These are phyloP conservation scores for Pichia pseudocactophila DNA, from an alignment of 805 yeast genomes.

Conservation along the genomic window DNA sequence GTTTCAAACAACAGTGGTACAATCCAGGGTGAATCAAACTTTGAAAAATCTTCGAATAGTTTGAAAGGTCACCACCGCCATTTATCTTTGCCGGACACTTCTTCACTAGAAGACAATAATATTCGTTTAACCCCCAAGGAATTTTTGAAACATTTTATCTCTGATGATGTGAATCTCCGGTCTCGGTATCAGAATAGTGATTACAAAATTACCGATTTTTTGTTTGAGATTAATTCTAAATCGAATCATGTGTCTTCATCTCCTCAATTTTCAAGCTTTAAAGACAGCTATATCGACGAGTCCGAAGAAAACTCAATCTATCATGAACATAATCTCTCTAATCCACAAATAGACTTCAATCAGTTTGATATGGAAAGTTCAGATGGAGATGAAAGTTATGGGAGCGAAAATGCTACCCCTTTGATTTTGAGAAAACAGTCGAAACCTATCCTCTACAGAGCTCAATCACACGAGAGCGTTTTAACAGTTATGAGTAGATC, in stretches of 20 bases:
- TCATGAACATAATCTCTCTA: neutral
- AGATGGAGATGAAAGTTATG: slow-evolving; percentile 19
- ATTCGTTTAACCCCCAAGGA: slow-evolving; percentile 9
- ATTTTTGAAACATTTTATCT: slow-evolving; percentile 24
- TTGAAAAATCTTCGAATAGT: neutral
- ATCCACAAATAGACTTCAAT: no score
- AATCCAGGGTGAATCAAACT: neutral
- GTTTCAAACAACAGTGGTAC: neutral
- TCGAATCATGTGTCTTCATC: slow-evolving; percentile 12
- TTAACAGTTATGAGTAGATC: slow-evolving; percentile 12
- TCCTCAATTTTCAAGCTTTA: slow-evolving; percentile 15
- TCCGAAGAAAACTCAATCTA: neutral
- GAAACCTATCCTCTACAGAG: slow-evolving; percentile 10
- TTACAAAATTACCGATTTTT: neutral
- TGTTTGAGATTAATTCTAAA: neutral
- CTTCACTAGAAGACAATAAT: slow-evolving; percentile 3
- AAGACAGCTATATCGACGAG: slow-evolving; percentile 13
- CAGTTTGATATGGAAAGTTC: neutral
- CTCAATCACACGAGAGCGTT: slow-evolving; percentile 25
- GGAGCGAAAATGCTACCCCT: slow-evolving; percentile 19
- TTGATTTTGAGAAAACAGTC: slow-evolving; percentile 12
- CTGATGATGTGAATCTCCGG: slow-evolving; percentile 25
- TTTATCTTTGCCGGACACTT: slow-evolving; percentile 20
- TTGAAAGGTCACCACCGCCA: slow-evolving; percentile 10
- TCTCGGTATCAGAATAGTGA: slow-evolving; percentile 5